Percentiles rank a stretch among this genome's conserved stretches.
These are phyloP conservation scores for Hemerocallis citrina DNA, from an alignment of 106 monocot species.

Conservation along the genomic window DNA sequence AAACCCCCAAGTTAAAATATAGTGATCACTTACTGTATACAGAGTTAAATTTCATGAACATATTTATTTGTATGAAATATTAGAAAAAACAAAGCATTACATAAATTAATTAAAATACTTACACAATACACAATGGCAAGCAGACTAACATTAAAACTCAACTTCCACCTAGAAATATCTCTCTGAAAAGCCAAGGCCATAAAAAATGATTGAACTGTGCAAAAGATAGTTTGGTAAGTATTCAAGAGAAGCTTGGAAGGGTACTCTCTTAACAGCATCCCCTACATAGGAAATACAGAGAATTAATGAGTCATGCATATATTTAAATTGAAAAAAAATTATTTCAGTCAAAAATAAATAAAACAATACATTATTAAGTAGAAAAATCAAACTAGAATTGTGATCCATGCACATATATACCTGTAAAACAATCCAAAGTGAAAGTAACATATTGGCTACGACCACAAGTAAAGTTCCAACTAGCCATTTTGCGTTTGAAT, in stretches of 20 bases:
- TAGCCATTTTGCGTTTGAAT: constrained; percentile 17
- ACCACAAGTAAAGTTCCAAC: constrained; percentile 36
- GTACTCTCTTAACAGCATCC: constrained; percentile 33
- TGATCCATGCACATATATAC: no score
- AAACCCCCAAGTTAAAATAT: background rate
- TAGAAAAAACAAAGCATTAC: background rate
- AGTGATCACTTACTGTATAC: no score
- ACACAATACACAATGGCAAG: constrained; percentile 37
- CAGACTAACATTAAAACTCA: constrained; percentile 29
- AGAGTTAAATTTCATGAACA: no score
- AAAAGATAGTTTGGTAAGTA: constrained; percentile 26
- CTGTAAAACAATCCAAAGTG: constrained; percentile 12
- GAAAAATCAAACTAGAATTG: no score
- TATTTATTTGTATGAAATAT: background rate
- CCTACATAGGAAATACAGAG: constrained; percentile 10
- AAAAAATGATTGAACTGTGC: constrained; percentile 34
- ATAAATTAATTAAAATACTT: constrained; percentile 14
- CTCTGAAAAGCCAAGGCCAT: constrained; percentile 33
- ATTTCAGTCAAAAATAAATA: background rate
- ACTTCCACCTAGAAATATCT: constrained; percentile 31
- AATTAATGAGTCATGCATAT: background rate
- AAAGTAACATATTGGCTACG: constrained; percentile 10
- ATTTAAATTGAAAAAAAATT: background rate
- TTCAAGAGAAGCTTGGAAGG: constrained; percentile 43
- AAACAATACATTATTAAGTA: no score